phyloP scores from a whole-genome alignment of 1,284 basidiomycete species.

The Cutaneotrichosporon dermatis region DNA sequence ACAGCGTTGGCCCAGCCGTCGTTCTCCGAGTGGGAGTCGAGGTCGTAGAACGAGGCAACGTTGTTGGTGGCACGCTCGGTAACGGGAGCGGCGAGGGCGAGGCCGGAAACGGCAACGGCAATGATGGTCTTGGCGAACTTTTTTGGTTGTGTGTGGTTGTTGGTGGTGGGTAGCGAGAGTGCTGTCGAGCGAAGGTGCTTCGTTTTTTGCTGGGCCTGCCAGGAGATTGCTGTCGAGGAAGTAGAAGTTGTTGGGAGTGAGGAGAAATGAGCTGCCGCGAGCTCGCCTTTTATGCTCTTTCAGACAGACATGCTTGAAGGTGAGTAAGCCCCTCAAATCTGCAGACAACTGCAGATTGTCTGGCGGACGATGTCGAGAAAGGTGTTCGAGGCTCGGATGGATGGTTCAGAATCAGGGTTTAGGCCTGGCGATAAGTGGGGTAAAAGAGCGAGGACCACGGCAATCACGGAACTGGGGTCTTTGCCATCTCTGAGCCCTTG shows the following conservation, averaged over 20 bases:
- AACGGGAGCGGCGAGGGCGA: not conserved
- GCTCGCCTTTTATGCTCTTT: not conserved
- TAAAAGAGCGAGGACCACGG: no score
- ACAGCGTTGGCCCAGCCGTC: conserved; percentile 1
- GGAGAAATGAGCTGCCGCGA: not conserved
- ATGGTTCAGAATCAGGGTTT: no score
- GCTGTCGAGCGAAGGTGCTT: not conserved
- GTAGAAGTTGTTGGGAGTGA: not conserved
- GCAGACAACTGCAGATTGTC: not conserved
- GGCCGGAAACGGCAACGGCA: not conserved
- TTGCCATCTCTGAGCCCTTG: no score
- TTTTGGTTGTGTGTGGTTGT: not conserved
- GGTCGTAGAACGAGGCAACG: conserved; percentile 2
- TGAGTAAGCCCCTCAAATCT: not conserved
- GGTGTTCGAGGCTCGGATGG: not conserved
- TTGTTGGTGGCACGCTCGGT: not conserved
- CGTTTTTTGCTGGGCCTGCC: not conserved
- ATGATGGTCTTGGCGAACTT: conserved; percentile 3
- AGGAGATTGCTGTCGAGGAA: not conserved
- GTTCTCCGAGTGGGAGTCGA: not conserved
- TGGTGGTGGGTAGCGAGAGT: not conserved
- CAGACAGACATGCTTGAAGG: not conserved
- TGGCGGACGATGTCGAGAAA: not conserved
- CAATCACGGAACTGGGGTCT: no score
- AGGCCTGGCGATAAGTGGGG: no score